phyloP scores from a whole-genome alignment of 192 early-diverging fungal species.

The Coemansia sp. region DNA sequence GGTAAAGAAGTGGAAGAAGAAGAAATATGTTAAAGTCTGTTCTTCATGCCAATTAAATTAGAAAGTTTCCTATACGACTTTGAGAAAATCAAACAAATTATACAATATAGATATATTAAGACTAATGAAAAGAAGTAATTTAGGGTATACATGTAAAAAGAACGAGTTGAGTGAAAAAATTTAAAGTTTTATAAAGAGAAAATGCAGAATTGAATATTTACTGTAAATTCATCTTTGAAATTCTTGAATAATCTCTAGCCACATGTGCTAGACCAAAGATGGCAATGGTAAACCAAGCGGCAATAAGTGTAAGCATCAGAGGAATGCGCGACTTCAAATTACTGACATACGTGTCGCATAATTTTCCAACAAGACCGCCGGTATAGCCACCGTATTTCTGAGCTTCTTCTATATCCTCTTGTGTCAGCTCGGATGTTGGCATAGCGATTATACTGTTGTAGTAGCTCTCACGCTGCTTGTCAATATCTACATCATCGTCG shows the following conservation, averaged over 20 bases:
- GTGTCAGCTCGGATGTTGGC: constrained; percentile 22
- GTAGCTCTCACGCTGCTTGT: constrained; percentile 2
- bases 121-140: not conserved
- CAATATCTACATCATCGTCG: not conserved
- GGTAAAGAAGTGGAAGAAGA: too few relatives aligned
- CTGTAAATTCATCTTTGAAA: constrained; percentile 20
- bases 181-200: constrained; percentile 3
- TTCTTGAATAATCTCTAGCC: constrained; percentile 10
- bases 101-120: not conserved
- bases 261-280: constrained; percentile 36
- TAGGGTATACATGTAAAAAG: constrained; percentile 4
- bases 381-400: constrained; percentile 50
- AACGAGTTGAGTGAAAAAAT: not conserved
- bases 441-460: constrained; percentile 7
- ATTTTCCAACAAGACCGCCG: constrained; percentile 43
- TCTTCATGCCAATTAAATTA: too few relatives aligned
- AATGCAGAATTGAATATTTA: constrained; percentile 4
- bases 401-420: constrained; percentile 29
- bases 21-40: too few relatives aligned
- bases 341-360: constrained; percentile 38
- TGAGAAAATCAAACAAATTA: not conserved
- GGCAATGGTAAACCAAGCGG: constrained; percentile 40
- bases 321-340: constrained; percentile 32
- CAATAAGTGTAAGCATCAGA: constrained; percentile 34
- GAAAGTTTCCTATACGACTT: too few relatives aligned